Evolutionary conservation across 192 early-diverging fungal species (phyloP).

Genomic region (Entomortierella parvispora): DNA sequence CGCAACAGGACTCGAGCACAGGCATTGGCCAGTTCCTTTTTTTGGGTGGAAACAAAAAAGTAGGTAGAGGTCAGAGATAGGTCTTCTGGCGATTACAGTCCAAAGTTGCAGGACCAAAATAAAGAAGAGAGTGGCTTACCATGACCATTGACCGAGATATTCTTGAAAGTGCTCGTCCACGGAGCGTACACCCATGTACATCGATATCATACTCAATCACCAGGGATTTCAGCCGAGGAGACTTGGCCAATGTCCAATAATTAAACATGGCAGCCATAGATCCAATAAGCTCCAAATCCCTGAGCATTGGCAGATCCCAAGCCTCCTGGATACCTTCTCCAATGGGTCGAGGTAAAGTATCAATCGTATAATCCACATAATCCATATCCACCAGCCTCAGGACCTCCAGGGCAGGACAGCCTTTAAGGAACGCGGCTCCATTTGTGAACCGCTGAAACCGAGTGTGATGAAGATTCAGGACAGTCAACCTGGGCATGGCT

Average conservation of each 20-base stretch:
- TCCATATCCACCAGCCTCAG: conserved; percentile 10
- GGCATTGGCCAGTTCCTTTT: conserved; percentile 29
- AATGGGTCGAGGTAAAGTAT: background rate
- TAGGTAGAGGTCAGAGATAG: background rate
- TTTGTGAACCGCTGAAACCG: background rate
- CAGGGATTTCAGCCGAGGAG: conserved; percentile 4
- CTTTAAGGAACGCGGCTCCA: conserved; percentile 11
- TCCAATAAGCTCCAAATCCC: conserved; percentile 12
- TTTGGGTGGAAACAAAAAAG: background rate
- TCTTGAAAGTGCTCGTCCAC: conserved; percentile 3
- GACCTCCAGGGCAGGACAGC: conserved; percentile 7
- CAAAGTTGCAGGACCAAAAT: background rate
- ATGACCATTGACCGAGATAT: conserved; percentile 13
- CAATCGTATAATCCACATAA: background rate
- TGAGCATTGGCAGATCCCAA: conserved; percentile 19
- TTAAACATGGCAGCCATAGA: conserved; percentile 17
- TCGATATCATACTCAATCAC: conserved; percentile 1
- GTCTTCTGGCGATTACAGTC: too few relatives aligned
- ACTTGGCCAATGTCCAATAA: conserved; percentile 7
- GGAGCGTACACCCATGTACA: background rate
- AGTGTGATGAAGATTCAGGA: conserved; percentile 6
- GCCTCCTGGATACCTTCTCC: background rate
- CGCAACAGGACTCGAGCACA: background rate
- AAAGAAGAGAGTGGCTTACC: conserved; percentile 2
- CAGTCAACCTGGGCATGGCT: conserved; percentile 7